A percentile compares a stretch with the other conserved stretches of the same genome.
These are phyloP conservation scores for Coprinopsis sp. DNA, from an alignment of 768 basidiomycete genomes.

Conservation along the genomic window DNA sequence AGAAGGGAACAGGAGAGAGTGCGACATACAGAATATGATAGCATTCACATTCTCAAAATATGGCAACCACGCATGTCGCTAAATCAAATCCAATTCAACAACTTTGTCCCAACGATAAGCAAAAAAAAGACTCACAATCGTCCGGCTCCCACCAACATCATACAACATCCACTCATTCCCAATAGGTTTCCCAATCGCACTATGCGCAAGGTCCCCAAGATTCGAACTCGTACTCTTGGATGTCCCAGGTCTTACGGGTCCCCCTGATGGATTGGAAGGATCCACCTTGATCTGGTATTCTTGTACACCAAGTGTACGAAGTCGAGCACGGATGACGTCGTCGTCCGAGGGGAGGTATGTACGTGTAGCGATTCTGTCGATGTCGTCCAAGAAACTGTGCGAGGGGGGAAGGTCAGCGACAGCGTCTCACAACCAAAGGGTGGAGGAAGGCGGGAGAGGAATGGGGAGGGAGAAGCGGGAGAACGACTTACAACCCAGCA, in stretches of 20 bases:
- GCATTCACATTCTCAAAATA: constrained; percentile 77
- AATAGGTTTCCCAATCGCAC: constrained; percentile 64
- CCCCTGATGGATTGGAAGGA: constrained; percentile 14
- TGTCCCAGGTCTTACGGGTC: too few species aligned
- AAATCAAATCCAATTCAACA: constrained; percentile 1
- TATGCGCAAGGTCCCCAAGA: constrained; percentile 52
- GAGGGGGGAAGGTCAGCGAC: neutral
- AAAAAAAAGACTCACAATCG: constrained; percentile 25
- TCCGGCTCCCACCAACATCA: constrained; percentile 74
- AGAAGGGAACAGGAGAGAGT: neutral
- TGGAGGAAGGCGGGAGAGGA: neutral
- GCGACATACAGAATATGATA: constrained; percentile 59
- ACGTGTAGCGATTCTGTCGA: constrained; percentile 56
- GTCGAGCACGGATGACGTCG: constrained; percentile 66
- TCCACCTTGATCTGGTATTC: constrained; percentile 53
- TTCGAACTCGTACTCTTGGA: constrained; percentile 21
- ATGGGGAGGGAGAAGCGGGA: neutral
- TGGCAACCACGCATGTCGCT: constrained; percentile 79
- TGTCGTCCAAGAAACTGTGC: constrained; percentile 61
- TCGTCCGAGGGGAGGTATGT: constrained; percentile 64
- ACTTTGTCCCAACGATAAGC: neutral
- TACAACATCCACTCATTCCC: constrained; percentile 55
- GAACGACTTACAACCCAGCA: constrained; percentile 57
- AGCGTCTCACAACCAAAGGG: neutral
- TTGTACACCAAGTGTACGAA: constrained; percentile 69